phyloP scores from a whole-genome alignment of 139 green algal genomes.

The Raphidocelis subcapitata region DNA sequence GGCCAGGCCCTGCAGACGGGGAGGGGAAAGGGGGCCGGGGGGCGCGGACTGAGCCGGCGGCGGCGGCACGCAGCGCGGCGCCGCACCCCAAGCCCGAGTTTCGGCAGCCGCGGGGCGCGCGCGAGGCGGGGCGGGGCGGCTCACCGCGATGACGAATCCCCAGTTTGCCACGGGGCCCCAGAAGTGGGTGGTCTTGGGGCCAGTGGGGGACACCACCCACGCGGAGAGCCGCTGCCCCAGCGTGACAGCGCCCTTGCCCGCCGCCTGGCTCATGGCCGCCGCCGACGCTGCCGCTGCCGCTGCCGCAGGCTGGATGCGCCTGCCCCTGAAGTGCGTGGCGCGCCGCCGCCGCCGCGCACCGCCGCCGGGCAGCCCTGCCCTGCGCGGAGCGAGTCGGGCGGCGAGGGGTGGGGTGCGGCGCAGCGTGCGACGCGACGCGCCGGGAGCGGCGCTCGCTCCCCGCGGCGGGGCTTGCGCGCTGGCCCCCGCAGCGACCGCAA shows the following conservation, averaged over 20 bases:
- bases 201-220: constrained; percentile 28
- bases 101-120: background rate
- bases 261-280: background rate
- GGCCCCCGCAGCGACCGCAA: too few species aligned
- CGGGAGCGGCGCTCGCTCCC: too few species aligned
- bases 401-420: too few species aligned
- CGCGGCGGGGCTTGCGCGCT: too few species aligned
- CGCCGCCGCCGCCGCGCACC: too few species aligned
- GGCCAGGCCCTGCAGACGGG: constrained; percentile 49
- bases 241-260: constrained; percentile 16
- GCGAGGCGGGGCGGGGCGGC: background rate
- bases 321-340: too few species aligned
- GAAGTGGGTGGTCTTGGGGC: constrained; percentile 80
- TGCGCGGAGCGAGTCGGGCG: too few species aligned
- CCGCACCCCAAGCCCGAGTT: background rate
- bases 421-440: too few species aligned
- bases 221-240: constrained; percentile 14
- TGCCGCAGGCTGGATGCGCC: too few species aligned
- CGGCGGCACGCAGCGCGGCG: background rate
- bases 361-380: too few species aligned
- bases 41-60: background rate
- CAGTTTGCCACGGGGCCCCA: constrained; percentile 83
- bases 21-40: too few species aligned
- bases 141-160: constrained; percentile 35
- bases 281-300: too few species aligned